A percentile compares a stretch with the other conserved stretches of the same genome.
phyloP scores from a whole-genome alignment of 2,329 filamentous ascomycete species.

The Nothopassalora personata region DNA sequence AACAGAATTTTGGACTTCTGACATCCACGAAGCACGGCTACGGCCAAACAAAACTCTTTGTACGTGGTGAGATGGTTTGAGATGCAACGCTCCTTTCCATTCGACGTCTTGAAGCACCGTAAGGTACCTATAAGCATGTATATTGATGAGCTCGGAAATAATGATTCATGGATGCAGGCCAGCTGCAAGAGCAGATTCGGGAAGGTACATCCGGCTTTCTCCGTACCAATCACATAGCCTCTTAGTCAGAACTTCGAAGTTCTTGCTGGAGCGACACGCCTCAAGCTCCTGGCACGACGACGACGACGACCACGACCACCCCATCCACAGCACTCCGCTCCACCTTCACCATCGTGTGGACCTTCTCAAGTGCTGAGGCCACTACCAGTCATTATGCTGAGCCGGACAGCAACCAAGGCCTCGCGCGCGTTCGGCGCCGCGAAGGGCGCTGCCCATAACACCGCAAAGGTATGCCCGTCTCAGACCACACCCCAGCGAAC shows the following conservation, averaged over 20 bases:
- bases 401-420: constrained; percentile 84
- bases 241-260: not conserved
- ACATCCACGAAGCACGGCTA: too few species aligned
- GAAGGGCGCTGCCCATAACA: constrained; percentile 51
- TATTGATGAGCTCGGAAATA: not conserved
- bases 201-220: not conserved
- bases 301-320: constrained; percentile 7
- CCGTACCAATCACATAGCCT: not conserved
- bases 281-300: not conserved
- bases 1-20: too few species aligned
- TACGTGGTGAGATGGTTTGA: not conserved
- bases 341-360: constrained; percentile 15
- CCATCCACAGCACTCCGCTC: constrained; percentile 2
- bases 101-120: not conserved
- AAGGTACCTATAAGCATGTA: not conserved
- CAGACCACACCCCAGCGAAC: constrained; percentile 2
- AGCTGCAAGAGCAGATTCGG: not conserved
- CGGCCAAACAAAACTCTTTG: too few species aligned
- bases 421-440: constrained; percentile 82
- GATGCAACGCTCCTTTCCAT: not conserved
- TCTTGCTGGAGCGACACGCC: not conserved
- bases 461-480: constrained; percentile 40
- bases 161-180: not conserved
- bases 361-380: constrained; percentile 32
- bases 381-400: constrained; percentile 67